A percentile compares a stretch with the other conserved stretches of the same genome.
phyloP scores from a whole-genome alignment of 345 rosid species.

The Lepidium sativum region DNA sequence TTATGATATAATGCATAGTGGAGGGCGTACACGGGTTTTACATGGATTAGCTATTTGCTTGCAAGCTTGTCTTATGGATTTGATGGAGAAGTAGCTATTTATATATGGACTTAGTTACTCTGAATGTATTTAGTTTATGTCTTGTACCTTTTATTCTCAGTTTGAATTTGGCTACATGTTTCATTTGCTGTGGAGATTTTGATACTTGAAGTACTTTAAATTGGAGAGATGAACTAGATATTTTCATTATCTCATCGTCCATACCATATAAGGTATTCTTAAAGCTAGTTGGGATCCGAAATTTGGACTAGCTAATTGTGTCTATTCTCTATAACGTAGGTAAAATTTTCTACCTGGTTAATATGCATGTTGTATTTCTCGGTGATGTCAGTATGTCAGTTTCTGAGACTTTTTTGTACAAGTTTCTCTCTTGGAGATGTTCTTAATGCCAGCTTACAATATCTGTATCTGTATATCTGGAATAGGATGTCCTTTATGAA shows the following conservation, averaged over 20 bases:
- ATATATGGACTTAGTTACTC: neutral
- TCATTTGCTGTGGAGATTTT: neutral
- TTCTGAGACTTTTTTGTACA: neutral
- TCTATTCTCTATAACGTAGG: neutral
- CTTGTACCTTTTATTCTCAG: neutral
- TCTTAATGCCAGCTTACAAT: slow-evolving; percentile 6
- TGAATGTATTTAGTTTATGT: neutral
- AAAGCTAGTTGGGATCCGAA: neutral
- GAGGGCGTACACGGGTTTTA: neutral
- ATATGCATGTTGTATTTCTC: neutral
- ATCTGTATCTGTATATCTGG: slow-evolving; percentile 3
- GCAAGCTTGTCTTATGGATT: neutral
- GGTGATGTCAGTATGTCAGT: neutral
- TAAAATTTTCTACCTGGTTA: neutral
- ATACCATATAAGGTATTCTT: neutral
- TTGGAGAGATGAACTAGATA: neutral
- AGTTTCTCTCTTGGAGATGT: neutral
- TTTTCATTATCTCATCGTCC: neutral
- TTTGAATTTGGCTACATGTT: neutral
- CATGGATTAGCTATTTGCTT: neutral
- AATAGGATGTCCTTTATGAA: slow-evolving; percentile 61
- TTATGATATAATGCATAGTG: neutral
- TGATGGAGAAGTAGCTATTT: neutral
- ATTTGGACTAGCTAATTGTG: neutral
- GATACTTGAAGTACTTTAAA: neutral